Base-by-base conservation (phyloP, 108 stramenopile genomes). In the Ochromonas danica region DNA sequence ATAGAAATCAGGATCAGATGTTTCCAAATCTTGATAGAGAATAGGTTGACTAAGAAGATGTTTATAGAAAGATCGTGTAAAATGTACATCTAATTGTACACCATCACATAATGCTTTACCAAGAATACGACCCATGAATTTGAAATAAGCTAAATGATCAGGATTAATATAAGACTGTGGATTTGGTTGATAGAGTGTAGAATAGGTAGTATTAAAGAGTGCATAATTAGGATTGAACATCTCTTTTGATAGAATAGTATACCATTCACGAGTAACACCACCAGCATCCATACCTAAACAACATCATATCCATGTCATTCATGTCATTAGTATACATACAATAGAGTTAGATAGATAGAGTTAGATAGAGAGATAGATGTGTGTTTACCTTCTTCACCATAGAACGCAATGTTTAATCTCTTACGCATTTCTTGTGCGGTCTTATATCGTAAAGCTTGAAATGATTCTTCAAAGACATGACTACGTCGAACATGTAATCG, bases 61-160 rank as follows among this genome's bases (percentile, higher is more conserved):
- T 36, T 75, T 75, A 36, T 75, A 75, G 51, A 75, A 75, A 6
- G 72, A 75, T 27, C 72, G 72, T 41, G 72, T 75, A 33, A 75
- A 75, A 25, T 75, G 72, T 10, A 33, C 72, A 75, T 75, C 72
- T 14, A 75, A 42, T 41, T 35, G 35, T 6, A 30, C 6, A 33
- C 72, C 72, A 36, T 75, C 72, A 25, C 72, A 33, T 41, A 75
- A 35, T 17, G 72, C 72, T 36, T 75, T 75, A 22, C 72, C 72
- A 22, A 75, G 6, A 25, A 75, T 25, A 30, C 72, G 43, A 30
- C 72, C 72, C 14, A 75, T 41, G 51, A 75, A 75, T 42, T 75
- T 75, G 51, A 75, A 75, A 41, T 75, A 75, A 42, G 35, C 3
- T 41, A 75, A 75, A 60, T 75, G 72, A 6, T 45, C 43, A 3